Base-by-base conservation (phyloP, 768 basidiomycete genomes). In the Solioccasus polychromus region DNA sequence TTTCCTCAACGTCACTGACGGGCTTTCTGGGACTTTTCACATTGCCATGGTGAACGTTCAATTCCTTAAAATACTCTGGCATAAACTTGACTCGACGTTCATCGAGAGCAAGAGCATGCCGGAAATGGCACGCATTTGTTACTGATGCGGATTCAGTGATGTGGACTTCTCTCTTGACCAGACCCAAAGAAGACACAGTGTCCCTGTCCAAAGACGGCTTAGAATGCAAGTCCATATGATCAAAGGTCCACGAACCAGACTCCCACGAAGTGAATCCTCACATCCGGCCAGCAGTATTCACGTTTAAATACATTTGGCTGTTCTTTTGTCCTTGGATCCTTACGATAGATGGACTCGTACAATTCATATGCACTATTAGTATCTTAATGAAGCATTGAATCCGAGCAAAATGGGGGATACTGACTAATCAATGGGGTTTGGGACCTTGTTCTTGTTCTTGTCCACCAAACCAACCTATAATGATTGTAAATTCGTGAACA, bases 161-260 rank as follows among this genome's bases (percentile, higher is more conserved):
- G 12, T 37, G 26, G 5, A 53, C 50, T 0, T 50, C 29, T 40
- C 29, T 25, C 17, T 43, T 41, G 6, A 47, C 3, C 4, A 53
- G 25, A 9, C 50, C 45, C 12, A 52, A 15, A 3, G 52, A 52
- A 10, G 52, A 54, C 6, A 54, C 52, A 0, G 50, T 54, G 7
- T 54, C 52, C 52, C 52, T 54, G 26, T 8, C 31, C 5, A 42
- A 31, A 9, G 7, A 10, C 19, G 3, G 2, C 19, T 12, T n/a
- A n/a, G 15, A 36, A 17, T 11, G 4, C 24, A 32, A 2, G 22
- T 39, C 8, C 14, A 14, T n/a, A n/a, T n/a, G n/a, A n/a, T n/a
- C n/a, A n/a, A n/a, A n/a, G n/a, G n/a, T n/a, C n/a, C n/a, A 8
- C 31, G 1, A 36, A 69, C 68, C 69, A 70, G 15, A 55, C 66